phyloP scores from a whole-genome alignment of 257 asterid genomes.

The Mitragyna speciosa region DNA sequence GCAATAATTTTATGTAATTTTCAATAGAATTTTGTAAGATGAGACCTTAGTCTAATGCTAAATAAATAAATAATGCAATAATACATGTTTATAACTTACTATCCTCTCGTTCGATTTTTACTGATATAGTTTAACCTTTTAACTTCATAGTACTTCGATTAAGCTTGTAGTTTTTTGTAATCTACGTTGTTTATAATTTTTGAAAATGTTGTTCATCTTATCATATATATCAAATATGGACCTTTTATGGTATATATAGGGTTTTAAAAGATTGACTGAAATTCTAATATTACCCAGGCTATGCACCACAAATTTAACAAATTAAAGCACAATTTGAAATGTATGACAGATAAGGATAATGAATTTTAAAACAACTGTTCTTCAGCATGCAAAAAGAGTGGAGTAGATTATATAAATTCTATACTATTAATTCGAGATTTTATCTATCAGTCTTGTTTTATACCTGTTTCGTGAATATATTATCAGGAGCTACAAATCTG shows the following conservation, averaged over 20 bases:
- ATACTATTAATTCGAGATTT: no score
- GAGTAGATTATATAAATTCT: background rate
- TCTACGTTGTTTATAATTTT: background rate
- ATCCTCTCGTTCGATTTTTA: background rate
- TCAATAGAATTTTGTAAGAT: background rate
- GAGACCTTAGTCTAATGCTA: no score
- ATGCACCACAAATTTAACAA: no score
- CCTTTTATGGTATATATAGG: no score
- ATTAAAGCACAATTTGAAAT: background rate
- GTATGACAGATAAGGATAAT: background rate
- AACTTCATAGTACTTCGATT: no score
- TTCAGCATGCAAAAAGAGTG: background rate
- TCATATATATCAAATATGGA: no score
- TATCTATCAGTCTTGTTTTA: background rate
- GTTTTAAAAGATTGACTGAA: no score
- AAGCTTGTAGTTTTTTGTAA: background rate
- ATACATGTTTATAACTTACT: background rate
- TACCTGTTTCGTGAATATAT: conserved; percentile 65
- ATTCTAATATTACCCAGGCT: no score
- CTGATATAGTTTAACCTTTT: no score
- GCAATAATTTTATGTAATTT: background rate
- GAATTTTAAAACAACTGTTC: background rate
- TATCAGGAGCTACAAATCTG: conserved; percentile 67
- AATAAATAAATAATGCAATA: no score
- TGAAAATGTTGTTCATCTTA: no score